Conservation (phyloP, 2,329 filamentous ascomycete genomes). For the Catunica adiposa region DNA sequence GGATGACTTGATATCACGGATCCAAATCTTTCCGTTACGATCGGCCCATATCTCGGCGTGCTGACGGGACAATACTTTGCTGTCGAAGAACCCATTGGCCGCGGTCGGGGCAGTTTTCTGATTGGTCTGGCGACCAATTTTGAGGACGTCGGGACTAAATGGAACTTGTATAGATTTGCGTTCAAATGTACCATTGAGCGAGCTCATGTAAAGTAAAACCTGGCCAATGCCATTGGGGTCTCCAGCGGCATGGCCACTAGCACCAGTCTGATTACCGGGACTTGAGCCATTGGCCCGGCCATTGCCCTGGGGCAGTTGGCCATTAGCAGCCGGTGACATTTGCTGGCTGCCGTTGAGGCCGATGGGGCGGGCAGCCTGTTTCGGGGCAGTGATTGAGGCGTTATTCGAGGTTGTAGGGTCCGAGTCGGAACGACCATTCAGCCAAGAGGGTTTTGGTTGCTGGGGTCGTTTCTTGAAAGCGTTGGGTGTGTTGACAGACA, state of each 20-base stretch:
- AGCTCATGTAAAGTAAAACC: conserved; percentile 70
- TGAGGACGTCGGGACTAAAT: conserved; percentile 80
- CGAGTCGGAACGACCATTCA: conserved; percentile 2
- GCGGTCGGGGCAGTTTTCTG: conserved; percentile 86
- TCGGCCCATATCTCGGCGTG: conserved; percentile 95
- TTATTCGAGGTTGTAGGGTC: background rate
- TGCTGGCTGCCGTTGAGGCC: conserved; percentile 2
- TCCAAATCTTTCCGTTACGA: conserved; percentile 75
- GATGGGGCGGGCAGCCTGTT: background rate
- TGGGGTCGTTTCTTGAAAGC: conserved; percentile 10
- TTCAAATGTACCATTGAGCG: conserved; percentile 92
- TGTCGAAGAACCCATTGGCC: conserved; percentile 90
- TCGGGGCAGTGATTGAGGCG: background rate
- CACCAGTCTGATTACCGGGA: conserved; percentile 26
- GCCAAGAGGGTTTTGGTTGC: conserved; percentile 9
- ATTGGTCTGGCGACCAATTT: conserved; percentile 93
- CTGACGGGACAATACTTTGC: conserved; percentile 88
- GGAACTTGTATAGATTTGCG: conserved; percentile 91
- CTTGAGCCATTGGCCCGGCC: conserved; percentile 23
- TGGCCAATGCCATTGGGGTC: conserved; percentile 47
- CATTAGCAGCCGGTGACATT: conserved; percentile 9
- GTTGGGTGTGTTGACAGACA: conserved; percentile 9
- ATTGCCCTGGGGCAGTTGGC: conserved; percentile 22
- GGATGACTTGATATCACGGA: conserved; percentile 93
- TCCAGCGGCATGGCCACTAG: conserved; percentile 42